Percentiles rank a stretch among this genome's conserved stretches.
Conservation (phyloP, 148 eudicot genomes). For the Silene conica region DNA sequence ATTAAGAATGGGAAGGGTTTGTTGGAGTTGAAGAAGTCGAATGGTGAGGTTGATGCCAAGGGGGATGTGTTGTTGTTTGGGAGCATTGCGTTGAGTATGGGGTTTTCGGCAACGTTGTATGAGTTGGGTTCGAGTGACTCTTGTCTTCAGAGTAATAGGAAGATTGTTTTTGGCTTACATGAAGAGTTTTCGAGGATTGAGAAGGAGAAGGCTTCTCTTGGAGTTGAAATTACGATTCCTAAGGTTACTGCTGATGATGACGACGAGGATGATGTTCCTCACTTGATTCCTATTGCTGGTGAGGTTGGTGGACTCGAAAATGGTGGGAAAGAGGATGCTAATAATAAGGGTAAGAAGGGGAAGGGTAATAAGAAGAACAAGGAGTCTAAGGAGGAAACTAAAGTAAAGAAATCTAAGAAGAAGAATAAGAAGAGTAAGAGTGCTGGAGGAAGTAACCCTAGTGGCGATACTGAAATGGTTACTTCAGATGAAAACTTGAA, state of each 20-base stretch:
- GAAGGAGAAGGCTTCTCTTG: conserved; percentile 57
- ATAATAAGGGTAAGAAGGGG: background rate
- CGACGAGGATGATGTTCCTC: conserved; percentile 31
- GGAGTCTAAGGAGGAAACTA: conserved; percentile 22
- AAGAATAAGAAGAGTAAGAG: conserved; percentile 37
- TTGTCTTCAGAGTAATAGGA: conserved; percentile 86
- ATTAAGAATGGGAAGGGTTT: conserved; percentile 49
- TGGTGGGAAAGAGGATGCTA: conserved; percentile 21
- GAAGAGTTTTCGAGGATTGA: conserved; percentile 79
- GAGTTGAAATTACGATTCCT: conserved; percentile 47
- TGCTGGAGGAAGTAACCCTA: conserved; percentile 3
- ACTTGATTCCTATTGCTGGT: conserved; percentile 39
- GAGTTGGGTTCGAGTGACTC: conserved; percentile 56
- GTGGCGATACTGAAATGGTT: conserved; percentile 20
- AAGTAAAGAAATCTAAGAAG: conserved; percentile 35
- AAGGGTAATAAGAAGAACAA: conserved; percentile 17
- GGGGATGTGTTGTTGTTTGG: conserved; percentile 47
- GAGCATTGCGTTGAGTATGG: conserved; percentile 46
- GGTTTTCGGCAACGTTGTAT: conserved; percentile 46
- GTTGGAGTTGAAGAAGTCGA: conserved; percentile 39
- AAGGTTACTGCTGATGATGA: conserved; percentile 23
- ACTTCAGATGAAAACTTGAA: conserved; percentile 21
- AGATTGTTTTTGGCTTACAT: conserved; percentile 58
- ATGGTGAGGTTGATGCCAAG: conserved; percentile 32
- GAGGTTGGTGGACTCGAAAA: conserved; percentile 17